A percentile compares a stretch with the other conserved stretches of the same genome.
Conservation (phyloP, 2,329 filamentous ascomycete species). For the Simplicillium sp. region DNA sequence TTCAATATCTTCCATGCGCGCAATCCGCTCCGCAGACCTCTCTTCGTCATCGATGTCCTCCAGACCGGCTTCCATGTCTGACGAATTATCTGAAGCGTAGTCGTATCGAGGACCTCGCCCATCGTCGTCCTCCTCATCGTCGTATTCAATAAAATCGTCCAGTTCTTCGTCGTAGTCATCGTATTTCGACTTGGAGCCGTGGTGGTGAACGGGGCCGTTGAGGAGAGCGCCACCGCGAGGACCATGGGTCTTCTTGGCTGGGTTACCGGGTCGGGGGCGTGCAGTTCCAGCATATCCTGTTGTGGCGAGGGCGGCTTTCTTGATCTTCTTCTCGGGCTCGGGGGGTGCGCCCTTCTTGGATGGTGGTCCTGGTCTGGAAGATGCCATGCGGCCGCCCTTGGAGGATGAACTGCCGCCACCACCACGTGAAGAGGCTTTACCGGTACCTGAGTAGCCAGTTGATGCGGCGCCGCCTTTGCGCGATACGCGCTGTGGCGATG, state of each 20-base stretch:
- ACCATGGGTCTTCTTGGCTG: slow-evolving; percentile 20
- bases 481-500: slow-evolving; percentile 1
- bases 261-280: slow-evolving; percentile 38
- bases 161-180: slow-evolving; percentile 53
- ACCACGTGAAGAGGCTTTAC: slow-evolving; percentile 15
- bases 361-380: slow-evolving; percentile 4
- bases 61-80: slow-evolving; percentile 70
- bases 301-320: slow-evolving; percentile 52
- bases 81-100: slow-evolving; percentile 57
- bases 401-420: slow-evolving; percentile 4
- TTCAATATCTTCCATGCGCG: slow-evolving; percentile 57
- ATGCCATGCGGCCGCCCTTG: background rate
- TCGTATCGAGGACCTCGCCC: slow-evolving; percentile 31
- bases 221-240: slow-evolving; percentile 32
- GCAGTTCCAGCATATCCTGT: slow-evolving; percentile 59
- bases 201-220: slow-evolving; percentile 18
- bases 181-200: slow-evolving; percentile 25
- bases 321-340: slow-evolving; percentile 45
- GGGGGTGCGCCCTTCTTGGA: slow-evolving; percentile 15
- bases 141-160: slow-evolving; percentile 53
- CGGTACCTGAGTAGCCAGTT: slow-evolving; percentile 19
- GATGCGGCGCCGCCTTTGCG: slow-evolving; percentile 1
- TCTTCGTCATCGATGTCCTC: slow-evolving; percentile 70
- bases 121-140: slow-evolving; percentile 38
- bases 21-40: slow-evolving; percentile 47